These are phyloP conservation scores for Calonectria honghensis DNA, from an alignment of 2,329 filamentous ascomycete genomes.

Conservation along the genomic window DNA sequence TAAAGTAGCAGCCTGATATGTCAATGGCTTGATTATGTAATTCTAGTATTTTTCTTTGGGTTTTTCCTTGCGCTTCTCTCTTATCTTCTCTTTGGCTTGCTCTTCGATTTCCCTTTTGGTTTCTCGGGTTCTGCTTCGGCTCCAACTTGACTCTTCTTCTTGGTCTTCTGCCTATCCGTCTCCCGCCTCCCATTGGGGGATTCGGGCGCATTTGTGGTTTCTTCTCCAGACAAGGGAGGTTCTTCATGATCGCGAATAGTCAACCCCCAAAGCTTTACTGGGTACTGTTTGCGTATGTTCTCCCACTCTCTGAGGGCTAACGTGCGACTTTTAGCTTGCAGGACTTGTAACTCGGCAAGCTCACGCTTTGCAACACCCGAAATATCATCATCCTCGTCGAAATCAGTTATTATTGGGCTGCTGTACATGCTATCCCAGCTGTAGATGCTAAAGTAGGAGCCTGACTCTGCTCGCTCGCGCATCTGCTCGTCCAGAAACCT, in stretches of 20 bases:
- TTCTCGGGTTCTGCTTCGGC: not conserved
- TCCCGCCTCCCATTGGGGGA: not conserved
- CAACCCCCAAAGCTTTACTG: not conserved
- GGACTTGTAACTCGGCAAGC: not conserved
- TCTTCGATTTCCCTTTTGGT: not conserved
- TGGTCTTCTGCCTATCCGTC: not conserved
- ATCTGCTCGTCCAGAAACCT: constrained; percentile 15
- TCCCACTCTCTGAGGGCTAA: not conserved
- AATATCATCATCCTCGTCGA: not conserved
- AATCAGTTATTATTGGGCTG: not conserved
- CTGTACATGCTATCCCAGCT: constrained; percentile 24
- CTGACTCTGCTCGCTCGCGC: not conserved
- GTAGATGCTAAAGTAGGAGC: constrained; percentile 20
- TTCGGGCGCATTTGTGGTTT: not conserved
- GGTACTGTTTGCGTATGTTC: not conserved
- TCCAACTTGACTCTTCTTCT: not conserved
- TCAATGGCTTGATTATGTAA: not conserved
- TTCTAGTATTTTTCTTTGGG: not conserved
- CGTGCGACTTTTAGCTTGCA: not conserved
- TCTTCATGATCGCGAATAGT: not conserved
- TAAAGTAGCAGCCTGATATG: not conserved
- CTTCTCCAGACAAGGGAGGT: not conserved
- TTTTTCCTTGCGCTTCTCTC: not conserved
- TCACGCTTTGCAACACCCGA: not conserved
- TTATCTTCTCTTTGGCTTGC: not conserved